Base-by-base conservation (phyloP, 441 rosid genomes). In the Pelargonium fulgidum region DNA sequence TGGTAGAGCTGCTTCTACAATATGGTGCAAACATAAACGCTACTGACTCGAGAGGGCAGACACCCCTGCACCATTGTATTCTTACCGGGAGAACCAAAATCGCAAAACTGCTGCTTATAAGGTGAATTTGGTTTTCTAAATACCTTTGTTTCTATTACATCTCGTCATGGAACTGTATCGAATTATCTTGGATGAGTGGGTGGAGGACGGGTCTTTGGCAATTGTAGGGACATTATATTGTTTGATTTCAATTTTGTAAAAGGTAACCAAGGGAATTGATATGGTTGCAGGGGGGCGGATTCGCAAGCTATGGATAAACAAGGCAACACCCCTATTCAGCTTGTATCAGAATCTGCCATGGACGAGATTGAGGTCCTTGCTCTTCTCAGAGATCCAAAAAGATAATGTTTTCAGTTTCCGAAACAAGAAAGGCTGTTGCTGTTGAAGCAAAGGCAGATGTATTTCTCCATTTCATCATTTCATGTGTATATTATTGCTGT, bases 1-100 rank as follows among this genome's bases (percentile, higher is more conserved):
- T 96, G 99, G 76, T 93, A 17, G 99, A 96, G 82, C 96, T 96
- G 75, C 90, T 96, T 41, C 78, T 96, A 56, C 99, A 93, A 72
- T 96, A 91, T 61, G 98, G 99, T 71, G 96, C 99, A 42, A 86
- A 85, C 76, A 82, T 88, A 73, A 91, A 93, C 74, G 81, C 95
- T 52, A 73, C 74, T 4, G 97, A 89, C 80, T 85, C 91, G 58
- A 85, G 79, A 76, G 96, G 97, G 70, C 92, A 87, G 68, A 85
- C 83, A 4, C 97, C 98, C 1, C 82, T 96, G 64, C 96, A 93
- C 70, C 89, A 79, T 47, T 86, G 94, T 78, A 81, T 88, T 71
- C 74, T 77, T 66, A 75, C 80, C 77, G 92, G 98, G 81, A 86
- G 75, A 81, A 80, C 83, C 16, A 77, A 76, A 20, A 68, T 82